Conservation (phyloP, 1,139 yeast species). For the Lodderomyces pseudojiufengensis region DNA sequence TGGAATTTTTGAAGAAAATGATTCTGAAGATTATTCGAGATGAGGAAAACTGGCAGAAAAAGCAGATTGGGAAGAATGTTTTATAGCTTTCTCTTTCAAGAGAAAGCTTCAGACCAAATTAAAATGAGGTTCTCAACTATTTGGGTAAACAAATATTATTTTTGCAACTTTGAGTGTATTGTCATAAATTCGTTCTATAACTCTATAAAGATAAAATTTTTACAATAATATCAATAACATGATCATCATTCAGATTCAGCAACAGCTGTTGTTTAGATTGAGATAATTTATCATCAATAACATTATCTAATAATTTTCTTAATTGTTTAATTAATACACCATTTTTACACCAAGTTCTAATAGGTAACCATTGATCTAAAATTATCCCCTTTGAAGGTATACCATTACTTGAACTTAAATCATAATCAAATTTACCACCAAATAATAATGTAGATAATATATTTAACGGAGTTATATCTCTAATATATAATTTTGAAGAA, state of each 20-base stretch:
- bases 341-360: conserved; percentile 90
- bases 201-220: conserved; percentile 11
- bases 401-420: conserved; percentile 43
- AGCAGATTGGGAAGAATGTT: too few species aligned
- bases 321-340: conserved; percentile 79
- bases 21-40: too few species aligned
- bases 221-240: conserved; percentile 17
- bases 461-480: conserved; percentile 76
- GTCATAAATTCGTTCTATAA: background rate
- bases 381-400: conserved; percentile 60
- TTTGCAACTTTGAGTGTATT: too few species aligned
- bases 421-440: conserved; percentile 75
- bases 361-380: conserved; percentile 76
- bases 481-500: conserved; percentile 65
- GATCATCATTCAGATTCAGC: too few species aligned
- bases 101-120: too few species aligned
- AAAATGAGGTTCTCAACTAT: too few species aligned
- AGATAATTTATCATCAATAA: conserved; percentile 54
- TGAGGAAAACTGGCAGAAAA: too few species aligned
- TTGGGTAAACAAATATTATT: too few species aligned
- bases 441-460: conserved; percentile 69
- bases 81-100: too few species aligned
- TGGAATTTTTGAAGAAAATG: too few species aligned
- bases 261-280: too few species aligned
- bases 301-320: conserved; percentile 60